Evolutionary conservation across 176 grass and related monocot species (phyloP).

Genomic region (Lolium multiflorum): DNA sequence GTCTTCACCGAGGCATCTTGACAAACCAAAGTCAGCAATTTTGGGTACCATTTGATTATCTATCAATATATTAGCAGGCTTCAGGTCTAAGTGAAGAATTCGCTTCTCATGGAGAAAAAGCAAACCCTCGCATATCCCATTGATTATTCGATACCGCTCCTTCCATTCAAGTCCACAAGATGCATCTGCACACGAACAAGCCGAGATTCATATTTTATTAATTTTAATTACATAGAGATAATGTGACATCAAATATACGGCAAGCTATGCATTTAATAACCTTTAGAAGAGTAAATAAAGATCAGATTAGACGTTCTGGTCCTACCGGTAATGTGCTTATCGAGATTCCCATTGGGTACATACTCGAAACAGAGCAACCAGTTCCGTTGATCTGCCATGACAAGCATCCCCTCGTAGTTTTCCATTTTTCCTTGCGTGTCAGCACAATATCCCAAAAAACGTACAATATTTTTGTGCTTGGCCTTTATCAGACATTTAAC

Average conservation of each 20-base stretch:
- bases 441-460: not conserved
- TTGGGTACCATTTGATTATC: constrained; percentile 3
- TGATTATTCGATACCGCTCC: not conserved
- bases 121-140: not conserved
- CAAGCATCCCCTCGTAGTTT: not conserved
- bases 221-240: not conserved
- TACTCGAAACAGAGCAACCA: constrained; percentile 19
- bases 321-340: not conserved
- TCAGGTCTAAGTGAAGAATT: not conserved
- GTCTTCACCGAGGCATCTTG: not conserved
- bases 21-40: constrained; percentile 7
- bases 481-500: not conserved
- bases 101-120: not conserved
- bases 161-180: not conserved
- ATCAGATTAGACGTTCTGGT: not conserved
- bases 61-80: not conserved
- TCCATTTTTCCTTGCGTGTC: not conserved
- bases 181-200: not conserved
- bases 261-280: not conserved
- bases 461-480: constrained; percentile 1
- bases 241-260: not conserved
- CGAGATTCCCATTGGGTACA: not conserved
- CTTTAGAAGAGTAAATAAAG: not conserved
- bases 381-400: constrained; percentile 11
- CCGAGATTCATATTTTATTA: not conserved